A percentile compares a stretch with the other conserved stretches of the same genome.
phyloP scores from a whole-genome alignment of 192 early-diverging fungal species.

The Rhizophagus sp. region DNA sequence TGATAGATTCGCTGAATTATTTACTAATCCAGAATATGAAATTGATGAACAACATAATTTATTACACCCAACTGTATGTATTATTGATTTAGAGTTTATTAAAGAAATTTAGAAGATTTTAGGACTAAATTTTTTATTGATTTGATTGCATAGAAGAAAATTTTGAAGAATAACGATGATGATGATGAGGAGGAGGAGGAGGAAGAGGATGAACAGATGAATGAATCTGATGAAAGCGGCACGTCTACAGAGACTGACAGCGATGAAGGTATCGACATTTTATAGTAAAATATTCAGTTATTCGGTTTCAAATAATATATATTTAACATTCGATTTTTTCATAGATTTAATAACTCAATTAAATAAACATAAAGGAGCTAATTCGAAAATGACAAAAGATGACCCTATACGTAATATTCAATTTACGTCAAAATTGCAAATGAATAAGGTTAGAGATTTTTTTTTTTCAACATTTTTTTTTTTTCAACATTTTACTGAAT shows the following conservation, averaged over 20 bases:
- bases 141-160: constrained; percentile 19
- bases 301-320: background rate
- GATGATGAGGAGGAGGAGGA: constrained; percentile 33
- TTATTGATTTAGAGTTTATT: background rate
- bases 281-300: no score
- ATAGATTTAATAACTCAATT: constrained; percentile 6
- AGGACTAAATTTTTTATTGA: background rate
- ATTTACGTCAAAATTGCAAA: background rate
- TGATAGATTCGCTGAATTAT: constrained; percentile 83
- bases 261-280: constrained; percentile 39
- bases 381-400: background rate
- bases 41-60: constrained; percentile 88
- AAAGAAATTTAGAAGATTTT: background rate
- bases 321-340: background rate
- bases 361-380: background rate
- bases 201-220: constrained; percentile 13
- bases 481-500: background rate
- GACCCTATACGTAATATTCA: background rate
- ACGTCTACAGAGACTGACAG: constrained; percentile 35
- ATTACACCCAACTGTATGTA: constrained; percentile 48
- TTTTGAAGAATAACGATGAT: constrained; percentile 9
- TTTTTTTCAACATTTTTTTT: background rate
- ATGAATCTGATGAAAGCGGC: constrained; percentile 35
- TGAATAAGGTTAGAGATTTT: constrained; percentile 19
- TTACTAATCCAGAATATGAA: constrained; percentile 89